Evolutionary conservation across 495 filamentous ascomycete genomes (phyloP), one percentile per base, ranked within the genome.

Genomic region (Penicillium antarcticum): DNA sequence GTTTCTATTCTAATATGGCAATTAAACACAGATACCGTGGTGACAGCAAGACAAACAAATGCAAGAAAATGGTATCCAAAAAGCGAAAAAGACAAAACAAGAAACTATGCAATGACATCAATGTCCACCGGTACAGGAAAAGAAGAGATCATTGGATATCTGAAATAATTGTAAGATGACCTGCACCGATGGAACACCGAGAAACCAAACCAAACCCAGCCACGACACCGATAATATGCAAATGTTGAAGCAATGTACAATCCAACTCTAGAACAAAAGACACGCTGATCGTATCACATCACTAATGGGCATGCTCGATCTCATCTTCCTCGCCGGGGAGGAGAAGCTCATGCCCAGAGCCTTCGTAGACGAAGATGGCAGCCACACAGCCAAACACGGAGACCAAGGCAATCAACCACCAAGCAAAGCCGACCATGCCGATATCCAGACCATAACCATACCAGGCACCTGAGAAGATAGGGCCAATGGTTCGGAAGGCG

Each of bases 371-470:
- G 60, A 82, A 83, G 42, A 82, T 72, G 35, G 84, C 86, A 12
- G 80, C 80, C 12, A 84, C 50, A 43, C 79, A 72, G 2, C 85
- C 87, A 34, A 80, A 70, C 0, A 84, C 62, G 2, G 87, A 88
- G 12, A 89, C 71, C 16, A 76, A 67, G 13, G 81, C 82, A 41
- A 92, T 66, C 2, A 75, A 66, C 90, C 89, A 94, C 77, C 86
- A 94, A 8, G 86, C 87, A n/a, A 82, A 76, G 16, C 88, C 89
- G 3, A 95, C 80, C 37, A 87, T 70, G 0, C 89, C 89, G 12
- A 76, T 76, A 9, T 80, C 77, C 52, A 95, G 58, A 0, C 89
- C 88, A 23, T 80, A 55, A 0, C 89, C 88, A 60, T 89, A 92
- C 43, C 87, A 69, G 53, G 79, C 83, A 0, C 89, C 88, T 11